These are phyloP conservation scores for Colletotrichum euphorbiae DNA, from an alignment of 2,329 filamentous ascomycete genomes.

Conservation along the genomic window DNA sequence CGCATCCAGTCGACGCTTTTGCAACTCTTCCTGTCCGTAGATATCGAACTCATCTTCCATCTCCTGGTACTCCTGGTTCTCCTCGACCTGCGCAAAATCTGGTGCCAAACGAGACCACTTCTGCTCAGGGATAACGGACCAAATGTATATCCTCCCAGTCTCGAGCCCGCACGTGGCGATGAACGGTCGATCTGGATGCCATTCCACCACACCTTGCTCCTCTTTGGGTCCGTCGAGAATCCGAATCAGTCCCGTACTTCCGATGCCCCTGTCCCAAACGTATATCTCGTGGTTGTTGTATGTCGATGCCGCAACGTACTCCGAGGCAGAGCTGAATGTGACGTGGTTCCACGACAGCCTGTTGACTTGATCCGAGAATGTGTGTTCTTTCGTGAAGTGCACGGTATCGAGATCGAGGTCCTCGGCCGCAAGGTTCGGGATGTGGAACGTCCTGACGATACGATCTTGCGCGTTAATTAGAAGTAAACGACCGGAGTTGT, in stretches of 20 bases:
- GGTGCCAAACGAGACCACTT: slow-evolving; percentile 97
- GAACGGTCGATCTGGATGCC: slow-evolving; percentile 90
- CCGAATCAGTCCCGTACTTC: slow-evolving; percentile 81
- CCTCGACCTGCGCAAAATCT: slow-evolving; percentile 97
- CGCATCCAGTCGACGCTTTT: slow-evolving; percentile 87
- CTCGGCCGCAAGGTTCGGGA: slow-evolving; percentile 79
- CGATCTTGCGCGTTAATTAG: slow-evolving; percentile 95
- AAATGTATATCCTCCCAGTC: slow-evolving; percentile 92
- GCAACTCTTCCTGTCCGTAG: slow-evolving; percentile 92
- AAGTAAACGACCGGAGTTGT: slow-evolving; percentile 84
- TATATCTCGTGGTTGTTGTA: slow-evolving; percentile 99
- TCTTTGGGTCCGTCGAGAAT: slow-evolving; percentile 98
- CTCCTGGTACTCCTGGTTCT: slow-evolving; percentile 97
- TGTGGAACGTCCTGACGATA: slow-evolving; percentile 90
- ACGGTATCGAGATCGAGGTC: slow-evolving; percentile 87
- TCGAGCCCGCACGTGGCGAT: slow-evolving; percentile 93
- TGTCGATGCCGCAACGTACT: slow-evolving; percentile 96
- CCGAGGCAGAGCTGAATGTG: slow-evolving; percentile 91
- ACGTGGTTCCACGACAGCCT: slow-evolving; percentile 96
- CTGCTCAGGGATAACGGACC: slow-evolving; percentile 95
- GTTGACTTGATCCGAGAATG: slow-evolving; percentile 98
- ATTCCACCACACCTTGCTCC: slow-evolving; percentile 95
- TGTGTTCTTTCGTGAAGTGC: slow-evolving; percentile 92
- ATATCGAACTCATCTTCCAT: slow-evolving; percentile 98
- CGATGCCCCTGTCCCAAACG: slow-evolving; percentile 95